A percentile compares a stretch with the other conserved stretches of the same genome.
Conservation (phyloP, 2,329 filamentous ascomycete genomes). For the Periconia sp. region DNA sequence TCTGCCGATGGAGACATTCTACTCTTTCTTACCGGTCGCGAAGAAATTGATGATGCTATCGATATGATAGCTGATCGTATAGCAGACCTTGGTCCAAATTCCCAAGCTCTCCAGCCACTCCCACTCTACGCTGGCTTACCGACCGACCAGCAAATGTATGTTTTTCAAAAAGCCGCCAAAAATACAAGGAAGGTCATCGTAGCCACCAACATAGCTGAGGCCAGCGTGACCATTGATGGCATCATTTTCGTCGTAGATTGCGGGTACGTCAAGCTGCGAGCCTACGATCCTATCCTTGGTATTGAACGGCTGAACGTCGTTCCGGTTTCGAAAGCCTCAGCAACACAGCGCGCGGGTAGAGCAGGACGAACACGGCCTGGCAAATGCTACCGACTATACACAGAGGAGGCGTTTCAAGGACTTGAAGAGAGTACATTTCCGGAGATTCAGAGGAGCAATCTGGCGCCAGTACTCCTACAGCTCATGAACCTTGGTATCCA, state of each 20-base stretch:
- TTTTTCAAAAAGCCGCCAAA: conserved; percentile 83
- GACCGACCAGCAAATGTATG: conserved; percentile 91
- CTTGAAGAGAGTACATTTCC: conserved; percentile 78
- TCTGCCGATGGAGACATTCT: conserved; percentile 85
- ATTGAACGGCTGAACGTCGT: conserved; percentile 87
- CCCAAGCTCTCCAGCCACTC: conserved; percentile 69
- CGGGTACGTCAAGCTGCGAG: conserved; percentile 88
- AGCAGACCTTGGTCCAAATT: conserved; percentile 64
- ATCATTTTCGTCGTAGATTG: conserved; percentile 91
- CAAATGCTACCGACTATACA: conserved; percentile 94
- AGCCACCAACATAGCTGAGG: conserved; percentile 95
- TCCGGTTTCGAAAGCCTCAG: conserved; percentile 86
- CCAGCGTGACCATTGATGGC: conserved; percentile 89
- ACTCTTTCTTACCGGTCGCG: conserved; percentile 88
- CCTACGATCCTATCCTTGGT: conserved; percentile 81
- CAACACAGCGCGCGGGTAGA: conserved; percentile 87
- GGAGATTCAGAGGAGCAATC: conserved; percentile 90
- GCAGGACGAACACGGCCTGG: conserved; percentile 88
- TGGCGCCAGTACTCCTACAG: conserved; percentile 86
- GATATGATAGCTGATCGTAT: conserved; percentile 78
- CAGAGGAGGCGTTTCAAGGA: conserved; percentile 70
- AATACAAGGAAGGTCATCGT: conserved; percentile 90
- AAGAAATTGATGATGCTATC: conserved; percentile 87
- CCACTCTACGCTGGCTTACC: conserved; percentile 89
- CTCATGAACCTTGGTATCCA: conserved; percentile 95